Conservation (phyloP, 805 yeast genomes). For the Yamadazyma scolyti region DNA sequence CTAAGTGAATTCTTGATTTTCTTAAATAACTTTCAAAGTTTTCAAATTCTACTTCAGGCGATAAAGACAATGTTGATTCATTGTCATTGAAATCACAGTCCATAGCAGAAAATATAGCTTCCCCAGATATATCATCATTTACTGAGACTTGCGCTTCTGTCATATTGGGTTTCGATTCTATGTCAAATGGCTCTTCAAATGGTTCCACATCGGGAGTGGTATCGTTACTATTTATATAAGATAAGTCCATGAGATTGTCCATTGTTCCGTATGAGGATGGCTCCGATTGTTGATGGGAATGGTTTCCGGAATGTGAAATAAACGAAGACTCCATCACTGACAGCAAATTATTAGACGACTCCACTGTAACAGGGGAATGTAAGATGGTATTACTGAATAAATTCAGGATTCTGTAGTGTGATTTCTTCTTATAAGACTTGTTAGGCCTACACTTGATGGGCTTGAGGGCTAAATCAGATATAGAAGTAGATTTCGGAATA, state of each 20-base stretch:
- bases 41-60: conserved; percentile 15
- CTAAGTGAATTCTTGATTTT: conserved; percentile 28
- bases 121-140: too few relatives aligned
- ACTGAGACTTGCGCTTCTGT: too few relatives aligned
- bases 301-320: too few relatives aligned
- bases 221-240: conserved; percentile 9
- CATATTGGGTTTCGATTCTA: conserved; percentile 2
- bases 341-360: neutral
- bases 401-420: conserved; percentile 35
- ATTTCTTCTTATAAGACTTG: conserved; percentile 36
- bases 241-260: conserved; percentile 1
- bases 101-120: too few relatives aligned
- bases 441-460: conserved; percentile 35
- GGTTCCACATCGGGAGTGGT: conserved; percentile 10
- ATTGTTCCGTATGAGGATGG: too few relatives aligned
- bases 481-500: conserved; percentile 20
- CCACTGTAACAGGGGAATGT: conserved; percentile 4
- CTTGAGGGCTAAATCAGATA: conserved; percentile 34
- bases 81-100: conserved; percentile 8
- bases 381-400: conserved; percentile 35
- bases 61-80: conserved; percentile 10
- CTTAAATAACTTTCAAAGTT: conserved; percentile 30
- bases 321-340: too few relatives aligned
- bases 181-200: conserved; percentile 1
- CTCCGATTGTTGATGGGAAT: too few relatives aligned